A percentile compares a stretch with the other conserved stretches of the same genome.
These are phyloP conservation scores for Arthromyces matolae DNA, from an alignment of 768 basidiomycete species.

Conservation along the genomic window DNA sequence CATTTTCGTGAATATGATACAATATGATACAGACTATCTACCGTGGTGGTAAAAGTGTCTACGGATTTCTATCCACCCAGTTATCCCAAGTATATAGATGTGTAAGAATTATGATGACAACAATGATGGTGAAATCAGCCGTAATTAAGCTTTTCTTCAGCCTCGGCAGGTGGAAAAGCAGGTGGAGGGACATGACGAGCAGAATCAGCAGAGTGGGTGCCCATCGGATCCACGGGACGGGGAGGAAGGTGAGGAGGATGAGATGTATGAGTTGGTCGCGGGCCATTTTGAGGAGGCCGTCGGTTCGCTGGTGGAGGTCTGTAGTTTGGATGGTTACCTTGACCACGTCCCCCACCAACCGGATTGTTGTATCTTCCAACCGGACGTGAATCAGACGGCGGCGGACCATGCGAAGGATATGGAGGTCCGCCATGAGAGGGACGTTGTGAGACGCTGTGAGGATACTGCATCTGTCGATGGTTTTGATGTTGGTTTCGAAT, in stretches of 20 bases:
- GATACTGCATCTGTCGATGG: slow-evolving; percentile 33
- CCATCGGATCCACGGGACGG: slow-evolving; percentile 7
- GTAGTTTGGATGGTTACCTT: not conserved
- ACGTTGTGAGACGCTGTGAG: no score
- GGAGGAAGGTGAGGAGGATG: slow-evolving; percentile 8
- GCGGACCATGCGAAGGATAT: slow-evolving; percentile 4
- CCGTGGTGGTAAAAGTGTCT: not conserved
- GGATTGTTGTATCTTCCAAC: no score
- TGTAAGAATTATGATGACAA: not conserved
- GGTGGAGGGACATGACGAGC: not conserved
- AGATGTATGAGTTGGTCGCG: not conserved
- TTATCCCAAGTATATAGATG: slow-evolving; percentile 8
- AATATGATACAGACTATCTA: slow-evolving; percentile 4
- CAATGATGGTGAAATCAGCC: slow-evolving; percentile 10
- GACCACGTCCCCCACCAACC: not conserved
- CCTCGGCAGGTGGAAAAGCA: slow-evolving; percentile 4
- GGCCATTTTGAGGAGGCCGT: not conserved
- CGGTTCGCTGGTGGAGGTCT: not conserved
- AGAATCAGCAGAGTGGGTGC: slow-evolving; percentile 5
- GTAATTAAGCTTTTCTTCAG: slow-evolving; percentile 17
- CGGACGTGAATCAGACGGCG: not conserved
- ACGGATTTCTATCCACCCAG: slow-evolving; percentile 1
- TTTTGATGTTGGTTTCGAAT: slow-evolving; percentile 2
- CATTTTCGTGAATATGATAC: slow-evolving; percentile 3
- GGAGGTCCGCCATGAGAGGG: slow-evolving; percentile 7